Conservation (phyloP, 2,329 filamentous ascomycete genomes). For the Cryphonectria radicalis region DNA sequence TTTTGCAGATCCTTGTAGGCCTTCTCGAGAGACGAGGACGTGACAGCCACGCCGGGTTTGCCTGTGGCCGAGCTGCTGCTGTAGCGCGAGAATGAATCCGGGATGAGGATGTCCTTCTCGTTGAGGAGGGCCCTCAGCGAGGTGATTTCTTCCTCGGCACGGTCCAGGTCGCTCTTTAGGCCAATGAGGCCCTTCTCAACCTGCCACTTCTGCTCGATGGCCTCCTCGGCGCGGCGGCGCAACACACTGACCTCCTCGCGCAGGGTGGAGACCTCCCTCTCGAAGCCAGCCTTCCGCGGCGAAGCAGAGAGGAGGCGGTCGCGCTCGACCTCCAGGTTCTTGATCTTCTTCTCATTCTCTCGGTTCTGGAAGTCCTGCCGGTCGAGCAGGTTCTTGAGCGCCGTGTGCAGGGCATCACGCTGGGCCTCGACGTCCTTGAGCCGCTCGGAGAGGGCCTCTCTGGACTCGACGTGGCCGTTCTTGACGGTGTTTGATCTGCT, state of each 20-base stretch:
- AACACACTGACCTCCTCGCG: conserved; percentile 84
- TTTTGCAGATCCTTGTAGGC: conserved; percentile 77
- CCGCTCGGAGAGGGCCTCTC: conserved; percentile 74
- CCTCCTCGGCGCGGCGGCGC: conserved; percentile 87
- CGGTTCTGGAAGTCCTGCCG: conserved; percentile 84
- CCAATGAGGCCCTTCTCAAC: conserved; percentile 88
- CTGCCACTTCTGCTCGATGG: conserved; percentile 93
- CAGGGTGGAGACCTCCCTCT: conserved; percentile 78
- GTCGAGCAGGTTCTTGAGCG: conserved; percentile 82
- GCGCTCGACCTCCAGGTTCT: conserved; percentile 75
- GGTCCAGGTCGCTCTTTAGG: conserved; percentile 94
- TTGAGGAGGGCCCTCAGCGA: conserved; percentile 78
- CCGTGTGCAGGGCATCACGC: conserved; percentile 86
- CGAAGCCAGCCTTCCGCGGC: conserved; percentile 77
- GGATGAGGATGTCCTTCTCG: conserved; percentile 81
- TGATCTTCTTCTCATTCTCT: conserved; percentile 81
- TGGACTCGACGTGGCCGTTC: conserved; percentile 56
- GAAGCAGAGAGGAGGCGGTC: conserved; percentile 71
- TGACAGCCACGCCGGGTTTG: conserved; percentile 54
- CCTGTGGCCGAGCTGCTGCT: conserved; percentile 41
- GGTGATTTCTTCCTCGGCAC: conserved; percentile 88
- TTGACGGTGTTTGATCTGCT: conserved; percentile 63
- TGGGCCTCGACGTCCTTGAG: conserved; percentile 94
- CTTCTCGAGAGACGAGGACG: conserved; percentile 72
- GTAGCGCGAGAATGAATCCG: conserved; percentile 58